phyloP scores from a whole-genome alignment of 2,329 filamentous ascomycete genomes.

The Calonectria montana region DNA sequence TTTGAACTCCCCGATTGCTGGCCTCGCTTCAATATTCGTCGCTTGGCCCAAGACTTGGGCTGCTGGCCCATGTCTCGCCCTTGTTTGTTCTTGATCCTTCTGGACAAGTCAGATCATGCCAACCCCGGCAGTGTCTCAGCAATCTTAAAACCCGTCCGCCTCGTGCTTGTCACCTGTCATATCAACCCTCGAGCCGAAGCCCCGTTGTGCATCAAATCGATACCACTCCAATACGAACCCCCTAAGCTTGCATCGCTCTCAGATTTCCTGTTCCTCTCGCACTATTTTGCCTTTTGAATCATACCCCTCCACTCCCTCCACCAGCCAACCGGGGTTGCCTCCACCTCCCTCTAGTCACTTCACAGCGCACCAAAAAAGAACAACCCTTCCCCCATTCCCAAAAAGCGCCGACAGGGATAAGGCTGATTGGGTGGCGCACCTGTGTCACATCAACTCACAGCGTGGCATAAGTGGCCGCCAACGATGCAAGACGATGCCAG shows the following conservation, averaged over 20 bases:
- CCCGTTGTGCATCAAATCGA: conserved; percentile 1
- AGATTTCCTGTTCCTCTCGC: conserved; percentile 1
- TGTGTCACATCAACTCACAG: conserved; percentile 27
- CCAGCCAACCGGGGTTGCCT: neutral
- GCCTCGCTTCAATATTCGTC: neutral
- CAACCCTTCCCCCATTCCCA: neutral
- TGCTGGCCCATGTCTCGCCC: neutral
- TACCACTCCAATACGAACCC: neutral
- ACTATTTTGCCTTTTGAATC: neutral
- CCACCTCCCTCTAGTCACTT: neutral
- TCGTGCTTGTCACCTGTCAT: conserved; percentile 18
- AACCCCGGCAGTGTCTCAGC: neutral
- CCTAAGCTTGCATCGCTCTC: neutral
- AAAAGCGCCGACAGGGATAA: conserved; percentile 18
- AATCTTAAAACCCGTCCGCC: conserved; percentile 6
- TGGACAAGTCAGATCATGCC: neutral
- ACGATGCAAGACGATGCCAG: conserved; percentile 8
- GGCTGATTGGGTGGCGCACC: conserved; percentile 20
- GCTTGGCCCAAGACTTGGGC: neutral
- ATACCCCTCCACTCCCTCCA: neutral
- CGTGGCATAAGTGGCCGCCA: conserved; percentile 30
- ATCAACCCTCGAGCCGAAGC: neutral
- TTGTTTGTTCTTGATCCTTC: conserved; percentile 4
- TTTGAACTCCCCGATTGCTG: neutral
- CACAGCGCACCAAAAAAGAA: conserved; percentile 20